A percentile compares a stretch with the other conserved stretches of the same genome.
Conservation (phyloP, 1,284 basidiomycete species). For the Apiotrichum akiyoshidainum region DNA sequence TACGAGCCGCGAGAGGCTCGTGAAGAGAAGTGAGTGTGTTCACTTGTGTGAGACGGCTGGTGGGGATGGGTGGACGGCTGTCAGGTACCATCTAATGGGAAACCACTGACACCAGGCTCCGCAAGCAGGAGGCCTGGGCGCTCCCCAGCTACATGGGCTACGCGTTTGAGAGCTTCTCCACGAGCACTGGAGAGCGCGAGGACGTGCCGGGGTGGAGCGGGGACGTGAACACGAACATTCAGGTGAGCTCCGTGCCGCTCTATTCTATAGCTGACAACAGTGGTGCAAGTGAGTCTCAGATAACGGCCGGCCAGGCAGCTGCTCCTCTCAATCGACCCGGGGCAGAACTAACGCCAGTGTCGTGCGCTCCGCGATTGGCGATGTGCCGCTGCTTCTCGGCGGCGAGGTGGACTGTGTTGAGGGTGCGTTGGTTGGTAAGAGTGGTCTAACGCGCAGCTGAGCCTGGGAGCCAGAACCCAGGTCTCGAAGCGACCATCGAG, state of each 20-base stretch:
- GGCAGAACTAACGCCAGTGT: slow-evolving; percentile 53
- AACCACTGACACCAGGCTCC: not conserved
- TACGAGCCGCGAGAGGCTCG: slow-evolving; percentile 53
- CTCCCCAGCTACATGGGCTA: slow-evolving; percentile 48
- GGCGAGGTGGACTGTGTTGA: slow-evolving; percentile 93
- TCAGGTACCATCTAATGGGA: no score
- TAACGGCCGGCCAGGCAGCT: no score
- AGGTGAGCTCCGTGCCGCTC: slow-evolving; percentile 28
- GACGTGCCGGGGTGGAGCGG: slow-evolving; percentile 68
- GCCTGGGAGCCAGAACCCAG: slow-evolving; percentile 33
- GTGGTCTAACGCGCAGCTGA: slow-evolving; percentile 13
- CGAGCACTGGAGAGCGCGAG: slow-evolving; percentile 14
- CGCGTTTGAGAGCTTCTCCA: slow-evolving; percentile 47
- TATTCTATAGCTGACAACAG: slow-evolving; percentile 46
- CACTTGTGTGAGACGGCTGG: no score
- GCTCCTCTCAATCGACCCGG: not conserved
- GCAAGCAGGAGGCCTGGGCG: slow-evolving; percentile 33
- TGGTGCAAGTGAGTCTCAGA: slow-evolving; percentile 77
- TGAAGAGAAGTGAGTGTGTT: slow-evolving; percentile 26
- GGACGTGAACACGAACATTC: slow-evolving; percentile 87
- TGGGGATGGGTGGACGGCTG: no score
- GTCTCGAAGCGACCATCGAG: slow-evolving; percentile 64
- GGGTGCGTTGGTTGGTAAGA: slow-evolving; percentile 53
- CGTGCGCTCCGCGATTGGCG: slow-evolving; percentile 81
- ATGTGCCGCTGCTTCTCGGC: slow-evolving; percentile 76